Conservation (phyloP, 345 rosid species). For the Linum usitatissimum region DNA sequence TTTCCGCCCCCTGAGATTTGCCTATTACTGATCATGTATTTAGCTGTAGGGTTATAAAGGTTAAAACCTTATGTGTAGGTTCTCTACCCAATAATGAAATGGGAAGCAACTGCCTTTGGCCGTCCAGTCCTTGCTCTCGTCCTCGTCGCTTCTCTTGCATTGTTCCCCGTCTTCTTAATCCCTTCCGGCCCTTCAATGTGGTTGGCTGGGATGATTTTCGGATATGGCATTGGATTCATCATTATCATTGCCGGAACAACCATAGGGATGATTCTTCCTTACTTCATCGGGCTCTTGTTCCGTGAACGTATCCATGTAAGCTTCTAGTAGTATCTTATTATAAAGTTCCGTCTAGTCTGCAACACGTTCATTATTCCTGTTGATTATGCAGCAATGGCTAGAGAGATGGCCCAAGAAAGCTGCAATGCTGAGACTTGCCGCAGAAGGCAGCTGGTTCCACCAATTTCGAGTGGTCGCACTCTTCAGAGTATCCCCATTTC, state of each 20-base stretch:
- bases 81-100: constrained; percentile 69
- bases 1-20: background rate
- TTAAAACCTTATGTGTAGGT: constrained; percentile 31
- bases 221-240: constrained; percentile 80
- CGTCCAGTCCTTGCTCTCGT: constrained; percentile 87
- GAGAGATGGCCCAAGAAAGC: constrained; percentile 88
- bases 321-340: constrained; percentile 2
- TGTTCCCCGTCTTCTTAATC: constrained; percentile 84
- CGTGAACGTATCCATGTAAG: constrained; percentile 90
- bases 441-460: constrained; percentile 90
- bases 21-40: no score
- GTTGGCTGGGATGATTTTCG: constrained; percentile 98
- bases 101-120: constrained; percentile 99
- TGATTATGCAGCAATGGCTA: constrained; percentile 69
- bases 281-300: constrained; percentile 61
- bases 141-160: constrained; percentile 73
- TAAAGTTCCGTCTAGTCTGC: background rate
- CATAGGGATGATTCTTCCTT: constrained; percentile 83
- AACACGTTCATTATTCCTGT: constrained; percentile 2
- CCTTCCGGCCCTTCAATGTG: constrained; percentile 99
- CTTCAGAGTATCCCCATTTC: constrained; percentile 91
- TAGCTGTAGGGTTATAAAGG: no score
- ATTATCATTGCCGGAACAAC: constrained; percentile 97
- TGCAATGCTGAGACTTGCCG: constrained; percentile 76
- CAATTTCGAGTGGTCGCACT: constrained; percentile 86